Evolutionary conservation across 257 asterid species (phyloP), one percentile per base, ranked within the genome.

Genomic region (Fraxinus quadrangulata): DNA sequence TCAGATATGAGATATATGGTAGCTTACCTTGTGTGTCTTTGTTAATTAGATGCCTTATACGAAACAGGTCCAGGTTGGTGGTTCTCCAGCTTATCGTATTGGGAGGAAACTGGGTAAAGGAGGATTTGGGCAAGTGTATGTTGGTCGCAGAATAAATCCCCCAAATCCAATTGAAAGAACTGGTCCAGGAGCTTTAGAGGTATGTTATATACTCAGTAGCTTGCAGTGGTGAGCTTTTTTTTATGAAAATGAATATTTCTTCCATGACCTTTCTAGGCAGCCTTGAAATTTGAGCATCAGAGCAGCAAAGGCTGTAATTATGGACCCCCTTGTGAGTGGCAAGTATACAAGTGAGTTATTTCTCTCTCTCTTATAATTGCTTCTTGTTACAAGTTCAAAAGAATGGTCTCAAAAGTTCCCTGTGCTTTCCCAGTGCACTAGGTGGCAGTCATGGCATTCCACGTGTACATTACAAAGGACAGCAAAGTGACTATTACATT

Each of bases 81-180:
- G 94, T 72, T 94, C 99, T 68, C 99, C 97, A 31, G 81, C 87
- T 0, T 94, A 94, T 79, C 83, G 85, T 77, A 76, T 88, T 70
- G 97, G 88, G 12, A 86, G 73, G 85, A 94, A 90, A 83, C 89
- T 94, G 69, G 99, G 99, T 49, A 92, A 94, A 86, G 97, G 99
- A 75, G 99, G 97, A 40, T 95, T 95, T 83, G 99, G 99, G 45
- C 99, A 95, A 85, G 99, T 95, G 36, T 90, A 82, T 85, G 96
- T 92, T 66, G 99, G 99, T 75, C 92, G 96, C 9, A 88, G 96
- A 47, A 83, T 87, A 65, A 92, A 90, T 77, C 89, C 92, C 19
- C 83, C 89, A 45, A 85, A 84, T 79, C 96, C 87, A 31, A 76
- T 67, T 80, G 97, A 93, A 88, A 91, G 92, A 81, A 87, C 83